Base-by-base conservation (phyloP, 305 asterid genomes). In the Fraxinus velutina region DNA sequence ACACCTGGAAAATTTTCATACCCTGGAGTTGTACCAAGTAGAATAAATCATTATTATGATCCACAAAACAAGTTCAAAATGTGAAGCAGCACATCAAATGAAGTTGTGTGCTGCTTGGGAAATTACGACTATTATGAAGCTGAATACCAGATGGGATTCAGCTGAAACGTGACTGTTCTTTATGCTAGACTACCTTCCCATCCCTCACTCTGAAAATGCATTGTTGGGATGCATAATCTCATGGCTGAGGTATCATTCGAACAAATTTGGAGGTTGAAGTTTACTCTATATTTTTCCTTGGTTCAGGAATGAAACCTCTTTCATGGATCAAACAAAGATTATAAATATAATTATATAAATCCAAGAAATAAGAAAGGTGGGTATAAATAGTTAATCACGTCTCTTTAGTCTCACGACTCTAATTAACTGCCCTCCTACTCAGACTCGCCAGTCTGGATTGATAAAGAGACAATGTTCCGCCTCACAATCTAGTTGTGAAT, bases 21-120 rank as follows among this genome's bases (percentile, higher is more conserved):
- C 64, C 84, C 84, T 76, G 79, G 60, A 81, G 81, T 19, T 7
- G 47, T 39, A 81, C 13, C 60, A 76, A 36, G 76, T 62, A 81
- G 39, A 64, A 81, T 64, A 81, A 37, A 75, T 80, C 73, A 33
- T 34, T 33, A 22, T 27, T 29, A 79, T 34, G 55, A 68, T 79
- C 42, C 19, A 27, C 73, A 70, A 5, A 0, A 66, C 17, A 66
- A 66, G 42, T 42, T 21, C 62, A 75, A 75, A 39, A 19, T 13
- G 66, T 75, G 39, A 70, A 30, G 75, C 42, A 70, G 75, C 22
- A 15, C 2, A 75, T 22, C 30, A 39, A 47, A 44, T 13, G 22
- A 27, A 75, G 55, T 19, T 37, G 57, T 9, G 6, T 19, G 22
- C 24, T 32, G 66, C 55, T 47, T 76, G 70, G 44, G 21, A 47